Conservation (phyloP, 805 yeast genomes). For the Dipodascopsis uninucleata region DNA sequence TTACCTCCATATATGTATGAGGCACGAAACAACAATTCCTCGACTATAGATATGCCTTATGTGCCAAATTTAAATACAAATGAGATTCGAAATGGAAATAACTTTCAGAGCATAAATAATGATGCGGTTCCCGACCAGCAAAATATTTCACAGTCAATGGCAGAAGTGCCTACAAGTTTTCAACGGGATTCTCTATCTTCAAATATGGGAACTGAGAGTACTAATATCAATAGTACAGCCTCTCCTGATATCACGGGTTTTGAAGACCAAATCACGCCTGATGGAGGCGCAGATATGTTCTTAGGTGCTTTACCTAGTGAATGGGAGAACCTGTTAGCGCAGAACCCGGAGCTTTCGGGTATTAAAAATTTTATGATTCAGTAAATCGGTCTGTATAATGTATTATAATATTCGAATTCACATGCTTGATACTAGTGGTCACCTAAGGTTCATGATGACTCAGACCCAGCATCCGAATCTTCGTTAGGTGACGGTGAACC, state of each 20-base stretch:
- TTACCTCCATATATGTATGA: slow-evolving; percentile 77
- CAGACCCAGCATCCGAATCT: too few species aligned
- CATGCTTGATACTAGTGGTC: neutral
- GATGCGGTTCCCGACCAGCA: too few species aligned
- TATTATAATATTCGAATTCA: neutral
- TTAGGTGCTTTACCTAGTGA: slow-evolving; percentile 12
- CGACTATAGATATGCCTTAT: too few species aligned
- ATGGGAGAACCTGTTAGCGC: slow-evolving; percentile 23
- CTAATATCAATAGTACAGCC: slow-evolving; percentile 1
- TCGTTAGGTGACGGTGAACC: neutral
- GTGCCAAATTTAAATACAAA: too few species aligned
- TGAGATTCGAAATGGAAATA: too few species aligned
- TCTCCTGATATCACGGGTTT: neutral
- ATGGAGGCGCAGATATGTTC: neutral
- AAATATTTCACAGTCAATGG: neutral
- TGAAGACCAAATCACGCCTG: neutral
- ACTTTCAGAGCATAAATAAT: too few species aligned
- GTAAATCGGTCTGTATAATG: slow-evolving; percentile 3
- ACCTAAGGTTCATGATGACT: too few species aligned
- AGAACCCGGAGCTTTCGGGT: slow-evolving; percentile 9
- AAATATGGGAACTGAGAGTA: neutral
- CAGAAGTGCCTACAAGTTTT: neutral
- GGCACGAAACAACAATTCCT: too few species aligned
- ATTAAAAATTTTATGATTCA: slow-evolving; percentile 10
- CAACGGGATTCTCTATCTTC: neutral